Percentiles rank a stretch among this genome's conserved stretches.
phyloP scores from a whole-genome alignment of 2,329 filamentous ascomycete genomes.

The Coniochaeta prunicola region DNA sequence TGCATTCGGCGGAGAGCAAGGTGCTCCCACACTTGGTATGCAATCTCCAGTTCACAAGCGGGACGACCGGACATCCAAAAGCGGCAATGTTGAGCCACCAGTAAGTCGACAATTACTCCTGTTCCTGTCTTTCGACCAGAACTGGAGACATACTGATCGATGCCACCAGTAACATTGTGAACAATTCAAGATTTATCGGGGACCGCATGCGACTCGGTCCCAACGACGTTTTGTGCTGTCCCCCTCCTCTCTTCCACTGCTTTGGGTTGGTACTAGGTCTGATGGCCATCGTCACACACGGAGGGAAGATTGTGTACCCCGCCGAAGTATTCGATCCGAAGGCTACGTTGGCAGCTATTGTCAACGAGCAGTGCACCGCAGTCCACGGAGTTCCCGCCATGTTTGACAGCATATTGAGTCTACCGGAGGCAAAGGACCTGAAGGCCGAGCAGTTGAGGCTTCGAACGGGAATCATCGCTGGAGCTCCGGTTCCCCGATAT shows the following conservation, averaged over 20 bases:
- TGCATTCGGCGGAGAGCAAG: constrained; percentile 45
- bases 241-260: constrained; percentile 79
- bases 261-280: constrained; percentile 75
- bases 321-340: constrained; percentile 64
- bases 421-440: constrained; percentile 30
- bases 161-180: constrained; percentile 45
- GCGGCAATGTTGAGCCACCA: constrained; percentile 69
- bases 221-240: constrained; percentile 68
- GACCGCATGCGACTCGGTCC: constrained; percentile 65
- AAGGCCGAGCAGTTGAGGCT: constrained; percentile 41
- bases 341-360: constrained; percentile 59
- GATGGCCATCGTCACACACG: constrained; percentile 65
- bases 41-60: constrained; percentile 69
- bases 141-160: constrained; percentile 3
- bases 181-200: constrained; percentile 64
- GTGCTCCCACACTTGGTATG: constrained; percentile 61
- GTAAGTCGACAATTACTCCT: constrained; percentile 31
- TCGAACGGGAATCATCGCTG: constrained; percentile 72
- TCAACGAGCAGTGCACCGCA: constrained; percentile 62
- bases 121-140: not conserved
- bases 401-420: constrained; percentile 60
- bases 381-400: constrained; percentile 79
- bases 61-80: constrained; percentile 67
- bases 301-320: constrained; percentile 69
- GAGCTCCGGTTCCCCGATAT: constrained; percentile 66